Base-by-base conservation (phyloP, 805 yeast genomes). In the Grigorovia jiainica region DNA sequence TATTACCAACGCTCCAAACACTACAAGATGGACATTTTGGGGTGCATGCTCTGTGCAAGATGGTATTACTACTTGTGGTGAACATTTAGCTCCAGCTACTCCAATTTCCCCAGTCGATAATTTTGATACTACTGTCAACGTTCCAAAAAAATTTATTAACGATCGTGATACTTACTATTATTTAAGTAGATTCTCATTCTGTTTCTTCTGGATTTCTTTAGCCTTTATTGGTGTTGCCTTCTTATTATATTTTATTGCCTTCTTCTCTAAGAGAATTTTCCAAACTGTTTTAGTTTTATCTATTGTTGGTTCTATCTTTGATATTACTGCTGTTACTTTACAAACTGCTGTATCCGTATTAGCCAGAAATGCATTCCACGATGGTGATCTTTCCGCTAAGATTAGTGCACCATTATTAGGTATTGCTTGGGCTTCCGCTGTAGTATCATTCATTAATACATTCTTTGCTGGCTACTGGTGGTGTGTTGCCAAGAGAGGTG, bases 1-100 rank as follows among this genome's bases (percentile, higher is more conserved):
- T 36, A 76, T 81, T 43, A 46, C 67, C 3, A 59, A 67, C 35
- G 81, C 82, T 7, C 60, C 67, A 18, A 60, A 58, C 30, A 53
- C 67, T 38, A 66, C 86, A n/a, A 77, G 84, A 53, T 83, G 89
- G 89, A 81, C 89, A 2, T 82, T 76, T 67, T 83, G 90, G 90
- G 89, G 90, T 51, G 71, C 81, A 36, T 79, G 86, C 60, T 47
- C 42, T 41, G 39, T 39, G 38, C 27, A 27, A 8, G 49, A 53
- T 24, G 54, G 50, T 48, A 21, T 20, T n/a, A 49, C 50, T 4
- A 31, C 40, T 33, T 53, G 58, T 29, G 46, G 48, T 20, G 42
- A 43, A 7, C 33, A 52, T 23, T 58, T 71, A 35, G 75, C 78
- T 11, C 87, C 92, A 23, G 90, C 81, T 38, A 73, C 68, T 53